These are phyloP conservation scores for Leishmania guyanensis DNA, from an alignment of 208 protist genomes.

Conservation along the genomic window DNA sequence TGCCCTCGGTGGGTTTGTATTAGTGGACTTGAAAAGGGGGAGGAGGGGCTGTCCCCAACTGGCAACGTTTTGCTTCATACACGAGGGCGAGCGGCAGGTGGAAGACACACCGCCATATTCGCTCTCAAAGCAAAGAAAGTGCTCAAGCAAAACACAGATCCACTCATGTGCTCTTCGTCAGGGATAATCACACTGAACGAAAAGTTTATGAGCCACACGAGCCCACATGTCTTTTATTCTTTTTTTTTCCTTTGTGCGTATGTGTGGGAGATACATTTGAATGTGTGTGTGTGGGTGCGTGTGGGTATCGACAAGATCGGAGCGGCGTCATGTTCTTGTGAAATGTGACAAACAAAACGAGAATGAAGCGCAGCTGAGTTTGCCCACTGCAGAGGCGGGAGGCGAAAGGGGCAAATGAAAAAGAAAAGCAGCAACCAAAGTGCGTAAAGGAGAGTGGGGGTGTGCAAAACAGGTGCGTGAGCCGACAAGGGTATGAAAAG, in stretches of 20 bases:
- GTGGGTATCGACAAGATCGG: background rate
- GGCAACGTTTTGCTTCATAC: background rate
- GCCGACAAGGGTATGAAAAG: background rate
- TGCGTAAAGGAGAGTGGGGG: background rate
- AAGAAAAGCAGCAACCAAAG: background rate
- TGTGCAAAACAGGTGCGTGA: background rate
- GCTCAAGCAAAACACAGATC: background rate
- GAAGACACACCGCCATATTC: background rate
- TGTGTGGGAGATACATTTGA: background rate
- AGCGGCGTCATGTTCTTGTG: background rate
- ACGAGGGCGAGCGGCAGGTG: background rate
- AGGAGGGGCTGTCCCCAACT: background rate
- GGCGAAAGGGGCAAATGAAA: background rate
- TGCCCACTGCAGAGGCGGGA: background rate
- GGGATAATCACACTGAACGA: background rate
- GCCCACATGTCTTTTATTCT: background rate
- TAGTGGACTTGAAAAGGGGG: background rate
- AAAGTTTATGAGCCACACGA: background rate
- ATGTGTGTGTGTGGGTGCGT: background rate
- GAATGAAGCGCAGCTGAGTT: background rate
- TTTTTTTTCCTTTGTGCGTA: background rate
- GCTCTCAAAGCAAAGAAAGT: background rate
- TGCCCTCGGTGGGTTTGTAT: slow-evolving; percentile 12
- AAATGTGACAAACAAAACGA: background rate
- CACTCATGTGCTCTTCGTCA: background rate